Base-by-base conservation (phyloP, 1,284 basidiomycete genomes). In the Neonothopanus nambi region DNA sequence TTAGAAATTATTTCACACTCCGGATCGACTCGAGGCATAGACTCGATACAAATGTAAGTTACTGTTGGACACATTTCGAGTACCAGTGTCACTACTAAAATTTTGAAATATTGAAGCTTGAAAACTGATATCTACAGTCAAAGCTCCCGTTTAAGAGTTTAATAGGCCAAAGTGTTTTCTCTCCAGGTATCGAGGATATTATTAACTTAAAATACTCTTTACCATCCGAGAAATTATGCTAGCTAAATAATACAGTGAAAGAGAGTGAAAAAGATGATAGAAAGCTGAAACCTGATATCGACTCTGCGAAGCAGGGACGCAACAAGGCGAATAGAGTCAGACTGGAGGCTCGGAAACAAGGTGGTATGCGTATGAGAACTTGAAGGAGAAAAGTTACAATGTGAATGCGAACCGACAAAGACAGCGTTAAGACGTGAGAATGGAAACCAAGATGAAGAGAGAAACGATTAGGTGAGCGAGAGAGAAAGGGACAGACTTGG, bases 231-330 rank as follows among this genome's bases (percentile, higher is more conserved):
- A 37, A 30, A 30, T 43, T 51, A 44, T 44, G 49, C 49, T 33
- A 42, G 28, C 45, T 48, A 48, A 48, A 48, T 54, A 41, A 54
- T 54, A 54, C 52, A 54, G n/a, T 48, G 46, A 48, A 54, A 43
- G 45, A 40, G 21, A 37, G 45, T 21, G 39, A 42, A 39, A 38
- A 42, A 33, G 26, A 44, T 40, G 30, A 24, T 40, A 53, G 38
- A 47, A 24, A 30, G 35, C 13, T 30, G 12, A 37, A 30, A 37
- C 43, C 15, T 28, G 23, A 23, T 40, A 43, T 21, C 18, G 21
- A 18, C 38, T 24, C 21, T 35, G 26, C 38, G 41, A 35, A 15
- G 41, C 17, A 48, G 17, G 38, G 12, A 38, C 26, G 39, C 18
- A 28, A 28, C 13, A 35, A 21, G 15, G 23, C 21, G 12, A 8